These are phyloP conservation scores for Rubia yunnanensis DNA, from an alignment of 257 asterid species.

Conservation along the genomic window DNA sequence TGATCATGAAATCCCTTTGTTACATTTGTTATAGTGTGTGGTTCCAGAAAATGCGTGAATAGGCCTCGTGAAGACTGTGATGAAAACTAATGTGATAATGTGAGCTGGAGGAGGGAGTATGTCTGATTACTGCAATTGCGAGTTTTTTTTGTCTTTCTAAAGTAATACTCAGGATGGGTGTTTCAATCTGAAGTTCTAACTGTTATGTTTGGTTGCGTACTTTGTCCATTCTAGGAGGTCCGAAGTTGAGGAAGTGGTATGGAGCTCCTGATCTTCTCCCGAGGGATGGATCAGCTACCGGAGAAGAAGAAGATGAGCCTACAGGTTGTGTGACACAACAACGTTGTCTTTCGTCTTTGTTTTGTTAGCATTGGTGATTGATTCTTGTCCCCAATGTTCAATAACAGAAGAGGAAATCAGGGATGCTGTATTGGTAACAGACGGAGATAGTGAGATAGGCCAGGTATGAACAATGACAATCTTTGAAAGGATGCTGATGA, in stretches of 20 bases:
- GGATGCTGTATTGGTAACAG: conserved; percentile 85
- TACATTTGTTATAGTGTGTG: not conserved
- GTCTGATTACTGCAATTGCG: not conserved
- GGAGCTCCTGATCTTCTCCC: conserved; percentile 80
- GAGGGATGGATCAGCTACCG: conserved; percentile 38
- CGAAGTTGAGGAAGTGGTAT: conserved; percentile 97
- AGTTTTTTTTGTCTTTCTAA: too few species aligned
- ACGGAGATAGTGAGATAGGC: conserved; percentile 92
- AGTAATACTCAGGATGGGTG: not conserved
- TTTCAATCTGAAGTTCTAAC: not conserved
- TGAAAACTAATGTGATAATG: too few species aligned
- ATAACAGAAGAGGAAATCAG: conserved; percentile 56
- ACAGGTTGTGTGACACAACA: conserved; percentile 34
- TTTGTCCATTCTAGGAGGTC: conserved; percentile 55
- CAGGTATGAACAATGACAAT: conserved; percentile 41
- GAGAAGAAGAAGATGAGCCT: conserved; percentile 49
- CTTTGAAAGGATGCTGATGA: not conserved
- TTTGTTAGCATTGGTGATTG: conserved; percentile 4
- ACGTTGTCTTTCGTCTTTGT: not conserved
- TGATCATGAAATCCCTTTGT: not conserved
- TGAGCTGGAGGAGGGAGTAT: too few species aligned
- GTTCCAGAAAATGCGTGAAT: too few species aligned
- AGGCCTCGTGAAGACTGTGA: too few species aligned
- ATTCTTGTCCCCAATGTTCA: conserved; percentile 6
- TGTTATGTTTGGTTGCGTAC: not conserved